These are phyloP conservation scores for Lophiostoma macrostomum DNA, from an alignment of 495 filamentous ascomycete genomes.

Conservation along the genomic window DNA sequence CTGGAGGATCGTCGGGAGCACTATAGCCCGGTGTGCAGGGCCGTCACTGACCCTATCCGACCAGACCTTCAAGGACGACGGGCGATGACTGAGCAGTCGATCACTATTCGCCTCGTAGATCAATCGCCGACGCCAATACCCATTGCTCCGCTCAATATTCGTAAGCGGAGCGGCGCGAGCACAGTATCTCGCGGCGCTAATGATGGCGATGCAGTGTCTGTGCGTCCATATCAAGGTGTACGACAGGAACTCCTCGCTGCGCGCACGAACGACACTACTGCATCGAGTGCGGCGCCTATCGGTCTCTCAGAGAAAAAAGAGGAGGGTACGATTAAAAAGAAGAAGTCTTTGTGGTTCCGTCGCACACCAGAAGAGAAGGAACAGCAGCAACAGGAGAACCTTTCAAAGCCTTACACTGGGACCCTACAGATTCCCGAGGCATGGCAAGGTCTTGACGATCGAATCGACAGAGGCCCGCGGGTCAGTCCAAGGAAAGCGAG, in stretches of 20 bases:
- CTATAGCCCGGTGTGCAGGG: slow-evolving; percentile 34
- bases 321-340: slow-evolving; percentile 36
- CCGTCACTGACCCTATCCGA: slow-evolving; percentile 40
- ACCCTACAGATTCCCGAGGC: slow-evolving; percentile 25
- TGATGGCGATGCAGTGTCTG: slow-evolving; percentile 4
- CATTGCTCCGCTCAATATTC: slow-evolving; percentile 43
- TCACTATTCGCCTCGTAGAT: slow-evolving; percentile 42
- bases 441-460: slow-evolving; percentile 35
- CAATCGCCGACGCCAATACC: slow-evolving; percentile 33
- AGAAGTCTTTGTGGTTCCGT: slow-evolving; percentile 42
- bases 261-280: neutral
- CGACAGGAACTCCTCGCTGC: slow-evolving; percentile 9
- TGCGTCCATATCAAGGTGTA: slow-evolving; percentile 14
- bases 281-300: neutral
- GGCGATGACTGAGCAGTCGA: slow-evolving; percentile 27
- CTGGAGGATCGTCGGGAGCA: slow-evolving; percentile 29
- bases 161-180: slow-evolving; percentile 40
- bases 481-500: neutral
- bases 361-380: slow-evolving; percentile 28
- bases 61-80: slow-evolving; percentile 23
- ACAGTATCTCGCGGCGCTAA: slow-evolving; percentile 15
- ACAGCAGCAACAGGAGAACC: slow-evolving; percentile 8
- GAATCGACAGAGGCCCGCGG: slow-evolving; percentile 13
- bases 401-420: slow-evolving; percentile 3
- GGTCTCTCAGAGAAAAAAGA: slow-evolving; percentile 20